A percentile compares a stretch with the other conserved stretches of the same genome.
These are phyloP conservation scores for Didymella pinodella DNA, from an alignment of 2,329 filamentous ascomycete species.

Conservation along the genomic window DNA sequence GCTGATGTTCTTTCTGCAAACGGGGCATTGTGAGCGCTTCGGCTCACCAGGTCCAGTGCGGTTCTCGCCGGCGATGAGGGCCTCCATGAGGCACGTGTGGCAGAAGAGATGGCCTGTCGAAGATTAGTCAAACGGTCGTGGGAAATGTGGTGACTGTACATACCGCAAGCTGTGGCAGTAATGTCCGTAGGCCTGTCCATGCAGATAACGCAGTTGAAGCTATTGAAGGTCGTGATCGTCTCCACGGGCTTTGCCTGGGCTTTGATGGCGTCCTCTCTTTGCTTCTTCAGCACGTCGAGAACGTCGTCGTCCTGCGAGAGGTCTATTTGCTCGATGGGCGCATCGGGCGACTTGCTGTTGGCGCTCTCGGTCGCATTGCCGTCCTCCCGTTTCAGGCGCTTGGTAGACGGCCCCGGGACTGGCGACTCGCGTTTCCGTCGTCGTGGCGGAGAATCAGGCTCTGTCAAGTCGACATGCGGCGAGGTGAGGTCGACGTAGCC, in stretches of 20 bases:
- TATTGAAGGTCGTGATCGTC: constrained; percentile 54
- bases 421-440: constrained; percentile 34
- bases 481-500: constrained; percentile 50
- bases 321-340: constrained; percentile 59
- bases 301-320: constrained; percentile 56
- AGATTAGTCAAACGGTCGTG: constrained; percentile 15
- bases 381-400: constrained; percentile 40
- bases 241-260: constrained; percentile 53
- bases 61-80: constrained; percentile 64
- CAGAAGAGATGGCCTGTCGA: constrained; percentile 68
- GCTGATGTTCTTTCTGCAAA: constrained; percentile 56
- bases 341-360: constrained; percentile 12
- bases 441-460: constrained; percentile 33
- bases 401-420: constrained; percentile 42
- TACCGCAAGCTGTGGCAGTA: constrained; percentile 68
- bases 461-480: constrained; percentile 18
- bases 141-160: constrained; percentile 40
- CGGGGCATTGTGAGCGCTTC: constrained; percentile 56
- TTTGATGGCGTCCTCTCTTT: constrained; percentile 61
- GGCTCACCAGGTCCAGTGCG: constrained; percentile 55
- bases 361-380: constrained; percentile 12
- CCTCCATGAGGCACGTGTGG: constrained; percentile 68
- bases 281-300: constrained; percentile 59
- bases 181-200: constrained; percentile 68
- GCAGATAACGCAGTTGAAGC: constrained; percentile 68